phyloP scores from a whole-genome alignment of 2,329 filamentous ascomycete genomes.

The Fusarium oligoseptatum region DNA sequence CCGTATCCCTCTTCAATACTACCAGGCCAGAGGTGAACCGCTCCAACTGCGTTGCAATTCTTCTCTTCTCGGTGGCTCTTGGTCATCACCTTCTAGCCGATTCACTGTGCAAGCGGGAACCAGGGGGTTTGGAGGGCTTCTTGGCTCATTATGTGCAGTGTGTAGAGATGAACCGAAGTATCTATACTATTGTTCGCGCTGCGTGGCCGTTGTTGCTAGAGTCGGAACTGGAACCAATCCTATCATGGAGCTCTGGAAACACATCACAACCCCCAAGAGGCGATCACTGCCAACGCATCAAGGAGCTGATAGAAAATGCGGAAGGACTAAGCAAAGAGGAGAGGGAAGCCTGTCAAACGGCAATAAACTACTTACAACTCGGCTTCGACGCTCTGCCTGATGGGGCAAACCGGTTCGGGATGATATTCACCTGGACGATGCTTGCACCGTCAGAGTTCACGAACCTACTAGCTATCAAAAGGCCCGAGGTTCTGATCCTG shows the following conservation, averaged over 20 bases:
- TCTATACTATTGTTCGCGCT: constrained; percentile 5
- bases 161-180: constrained; percentile 23
- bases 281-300: background rate
- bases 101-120: background rate
- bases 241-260: constrained; percentile 14
- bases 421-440: constrained; percentile 38
- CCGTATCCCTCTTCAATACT: constrained; percentile 29
- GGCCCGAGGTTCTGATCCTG: constrained; percentile 9
- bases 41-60: constrained; percentile 22
- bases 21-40: background rate
- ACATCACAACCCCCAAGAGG: background rate
- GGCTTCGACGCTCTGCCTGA: constrained; percentile 21
- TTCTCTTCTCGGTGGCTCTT: constrained; percentile 26
- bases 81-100: constrained; percentile 32
- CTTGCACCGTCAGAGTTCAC: constrained; percentile 11
- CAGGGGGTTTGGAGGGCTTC: background rate
- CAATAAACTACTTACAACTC: constrained; percentile 13
- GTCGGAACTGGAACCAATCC: constrained; percentile 11
- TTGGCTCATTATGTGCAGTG: constrained; percentile 17
- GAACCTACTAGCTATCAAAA: background rate
- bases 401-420: background rate
- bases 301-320: background rate
- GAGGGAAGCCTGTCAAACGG: background rate
- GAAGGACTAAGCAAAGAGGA: fast-evolving
- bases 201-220: constrained; percentile 11